Base-by-base conservation (phyloP, 108 stramenopile species). In the Skeletonema menzelii region DNA sequence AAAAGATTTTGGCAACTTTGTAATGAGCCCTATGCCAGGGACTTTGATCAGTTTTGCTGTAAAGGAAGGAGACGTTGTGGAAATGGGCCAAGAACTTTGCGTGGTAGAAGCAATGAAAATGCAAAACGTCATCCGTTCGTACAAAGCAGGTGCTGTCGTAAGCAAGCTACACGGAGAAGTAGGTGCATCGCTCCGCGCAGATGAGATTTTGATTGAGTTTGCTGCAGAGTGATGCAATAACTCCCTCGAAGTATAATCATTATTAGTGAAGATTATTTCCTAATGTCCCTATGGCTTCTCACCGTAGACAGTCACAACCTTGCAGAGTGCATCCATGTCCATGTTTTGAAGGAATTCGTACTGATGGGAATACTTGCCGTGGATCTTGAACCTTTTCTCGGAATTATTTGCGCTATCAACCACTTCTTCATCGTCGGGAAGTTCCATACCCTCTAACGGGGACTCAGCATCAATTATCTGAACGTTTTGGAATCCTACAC, bases 81-180 rank as follows among this genome's bases (percentile, higher is more conserved):
- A 97, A 82, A 81, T 76, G 17, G 97, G 97, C 8, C 96, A 99
- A 80, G 92, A 92, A 44, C 83, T 99, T 8, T 96, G 96, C 65
- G 84, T 98, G 27, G 89, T 98, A 4, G 97, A 98, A 83, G 98
- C 98, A 6, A 99, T 99, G 98, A 99, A 99, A 84, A 99, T 99
- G 98, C 97, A 97, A 88, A 99, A 98, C 73, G 83, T 97, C 15
- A 85, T 98, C 22, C 91, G 93, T 19, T 90, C 96, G 17, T 90
- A 91, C 67, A 75, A 84, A 60, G 65, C 69, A 4, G 97, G 91
- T 30, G 69, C 75, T 13, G 83, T 87, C n/a, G 81, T 93, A 61
- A 75, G 68, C 46, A 86, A 82, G 62, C 64, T 96, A 47, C 70
- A 72, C 49, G 86, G 86, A 19, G 60, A 70, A 24, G 88, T 88